A percentile compares a stretch with the other conserved stretches of the same genome.
Conservation (phyloP, 768 basidiomycete species). For the Pulveroboletus sp. region DNA sequence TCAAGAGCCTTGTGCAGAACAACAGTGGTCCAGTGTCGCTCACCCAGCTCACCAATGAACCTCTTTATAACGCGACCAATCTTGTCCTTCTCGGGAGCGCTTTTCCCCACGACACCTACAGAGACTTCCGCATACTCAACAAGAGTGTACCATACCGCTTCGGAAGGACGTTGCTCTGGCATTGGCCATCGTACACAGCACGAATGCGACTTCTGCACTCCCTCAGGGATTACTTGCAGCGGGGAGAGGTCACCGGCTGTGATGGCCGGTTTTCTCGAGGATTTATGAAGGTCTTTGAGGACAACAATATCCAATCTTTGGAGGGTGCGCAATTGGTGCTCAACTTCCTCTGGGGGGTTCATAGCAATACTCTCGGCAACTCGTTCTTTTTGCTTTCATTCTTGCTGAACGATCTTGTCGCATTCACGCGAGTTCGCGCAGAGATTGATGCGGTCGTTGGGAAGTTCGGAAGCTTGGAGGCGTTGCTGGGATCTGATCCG, state of each 20-base stretch:
- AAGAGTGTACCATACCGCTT: slow-evolving; percentile 20
- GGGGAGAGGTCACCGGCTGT: slow-evolving; percentile 1
- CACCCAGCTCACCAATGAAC: slow-evolving; percentile 12
- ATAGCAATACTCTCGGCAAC: slow-evolving; percentile 22
- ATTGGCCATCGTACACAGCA: slow-evolving; percentile 15
- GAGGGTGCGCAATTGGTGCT: slow-evolving; percentile 20
- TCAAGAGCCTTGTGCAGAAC: slow-evolving; percentile 5
- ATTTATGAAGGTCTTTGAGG: slow-evolving; percentile 18
- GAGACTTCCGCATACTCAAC: slow-evolving; percentile 18
- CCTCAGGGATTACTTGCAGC: slow-evolving; percentile 14
- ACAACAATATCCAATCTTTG: slow-evolving; percentile 12
- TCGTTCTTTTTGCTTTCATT: slow-evolving; percentile 17
- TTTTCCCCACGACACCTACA: slow-evolving; percentile 20
- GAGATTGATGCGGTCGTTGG: slow-evolving; percentile 39
- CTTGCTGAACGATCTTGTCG: slow-evolving; percentile 42
- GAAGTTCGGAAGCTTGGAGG: slow-evolving; percentile 11
- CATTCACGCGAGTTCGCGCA: slow-evolving; percentile 41
- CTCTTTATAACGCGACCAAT: slow-evolving; percentile 19
- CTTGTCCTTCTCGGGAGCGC: slow-evolving; percentile 15
- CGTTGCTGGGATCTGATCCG: slow-evolving; percentile 10
- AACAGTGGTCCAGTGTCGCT: slow-evolving; percentile 9
- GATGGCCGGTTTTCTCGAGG: slow-evolving; percentile 6
- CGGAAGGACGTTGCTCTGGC: slow-evolving; percentile 8
- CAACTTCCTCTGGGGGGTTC: slow-evolving; percentile 20
- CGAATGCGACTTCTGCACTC: slow-evolving; percentile 5